Evolutionary conservation across 2,329 filamentous ascomycete species (phyloP).

Genomic region (Madurella mycetomatis): DNA sequence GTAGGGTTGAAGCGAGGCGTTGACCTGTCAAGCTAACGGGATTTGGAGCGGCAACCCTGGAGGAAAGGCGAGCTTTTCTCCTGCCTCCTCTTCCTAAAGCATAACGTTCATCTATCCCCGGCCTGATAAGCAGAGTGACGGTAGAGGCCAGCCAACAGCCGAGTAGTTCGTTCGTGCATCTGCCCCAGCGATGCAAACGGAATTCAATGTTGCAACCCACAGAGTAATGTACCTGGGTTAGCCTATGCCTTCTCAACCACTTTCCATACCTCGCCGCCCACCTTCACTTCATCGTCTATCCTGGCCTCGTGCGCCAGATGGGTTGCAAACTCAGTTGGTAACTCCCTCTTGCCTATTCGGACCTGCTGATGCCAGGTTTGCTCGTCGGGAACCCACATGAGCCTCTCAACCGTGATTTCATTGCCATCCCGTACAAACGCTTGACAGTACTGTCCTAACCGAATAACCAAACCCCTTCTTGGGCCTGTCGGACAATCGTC

Average conservation of each 20-base stretch:
- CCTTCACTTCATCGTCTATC: conserved; percentile 10
- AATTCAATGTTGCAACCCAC: too few relatives aligned
- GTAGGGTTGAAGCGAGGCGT: not conserved
- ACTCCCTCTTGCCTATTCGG: conserved; percentile 5
- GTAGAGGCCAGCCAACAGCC: too few relatives aligned
- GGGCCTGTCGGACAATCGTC: not conserved
- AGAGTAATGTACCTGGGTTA: too few relatives aligned
- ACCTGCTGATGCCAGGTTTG: conserved; percentile 6
- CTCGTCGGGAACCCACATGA: conserved; percentile 8
- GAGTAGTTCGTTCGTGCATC: too few relatives aligned
- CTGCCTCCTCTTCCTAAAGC: not conserved
- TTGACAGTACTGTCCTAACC: conserved; percentile 17
- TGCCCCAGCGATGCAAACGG: too few relatives aligned
- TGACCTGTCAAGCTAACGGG: too few relatives aligned
- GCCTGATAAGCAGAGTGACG: too few relatives aligned
- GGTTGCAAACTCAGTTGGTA: conserved; percentile 13
- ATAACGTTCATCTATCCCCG: not conserved
- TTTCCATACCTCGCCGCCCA: conserved; percentile 13
- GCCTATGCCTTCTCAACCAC: conserved; percentile 23
- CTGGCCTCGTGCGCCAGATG: conserved; percentile 2
- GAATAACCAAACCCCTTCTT: conserved; percentile 15
- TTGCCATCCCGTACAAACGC: conserved; percentile 12
- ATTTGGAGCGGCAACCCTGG: too few relatives aligned
- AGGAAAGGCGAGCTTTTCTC: not conserved
- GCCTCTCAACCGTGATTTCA: conserved; percentile 10